Conservation (phyloP, 495 filamentous ascomycete genomes). For the Lepraria neglecta region DNA sequence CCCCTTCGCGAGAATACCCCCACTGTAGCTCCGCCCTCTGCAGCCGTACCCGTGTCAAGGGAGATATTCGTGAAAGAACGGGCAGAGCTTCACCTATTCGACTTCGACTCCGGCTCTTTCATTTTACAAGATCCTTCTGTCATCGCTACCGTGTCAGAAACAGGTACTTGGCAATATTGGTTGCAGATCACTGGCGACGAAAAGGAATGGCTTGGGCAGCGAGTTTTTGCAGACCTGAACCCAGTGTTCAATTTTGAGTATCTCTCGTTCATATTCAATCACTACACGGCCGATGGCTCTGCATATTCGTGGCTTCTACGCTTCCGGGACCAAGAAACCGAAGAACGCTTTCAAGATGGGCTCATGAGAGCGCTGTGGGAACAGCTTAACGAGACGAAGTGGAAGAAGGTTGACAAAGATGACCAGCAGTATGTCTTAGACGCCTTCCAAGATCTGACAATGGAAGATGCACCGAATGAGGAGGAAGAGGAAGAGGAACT, state of each 20-base stretch:
- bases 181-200: constrained; percentile 74
- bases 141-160: constrained; percentile 72
- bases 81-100: constrained; percentile 89
- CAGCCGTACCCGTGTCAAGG: constrained; percentile 56
- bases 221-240: constrained; percentile 82
- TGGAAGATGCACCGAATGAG: constrained; percentile 66
- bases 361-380: constrained; percentile 96
- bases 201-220: constrained; percentile 82
- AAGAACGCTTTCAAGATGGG: constrained; percentile 87
- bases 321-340: constrained; percentile 73
- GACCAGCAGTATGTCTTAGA: constrained; percentile 92
- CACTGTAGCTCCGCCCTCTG: constrained; percentile 53
- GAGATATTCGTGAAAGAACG: constrained; percentile 70
- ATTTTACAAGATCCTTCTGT: constrained; percentile 70
- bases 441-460: constrained; percentile 88
- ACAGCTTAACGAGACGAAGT: constrained; percentile 90
- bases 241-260: constrained; percentile 99
- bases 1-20: constrained; percentile 32
- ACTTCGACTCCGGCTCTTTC: constrained; percentile 78
- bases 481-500: constrained; percentile 57
- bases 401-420: constrained; percentile 83
- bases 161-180: constrained; percentile 94
- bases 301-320: constrained; percentile 94
- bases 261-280: constrained; percentile 97
- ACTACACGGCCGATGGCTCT: constrained; percentile 78